These are phyloP conservation scores for Penicillium bovifimosum DNA, from an alignment of 495 filamentous ascomycete species.

Conservation along the genomic window DNA sequence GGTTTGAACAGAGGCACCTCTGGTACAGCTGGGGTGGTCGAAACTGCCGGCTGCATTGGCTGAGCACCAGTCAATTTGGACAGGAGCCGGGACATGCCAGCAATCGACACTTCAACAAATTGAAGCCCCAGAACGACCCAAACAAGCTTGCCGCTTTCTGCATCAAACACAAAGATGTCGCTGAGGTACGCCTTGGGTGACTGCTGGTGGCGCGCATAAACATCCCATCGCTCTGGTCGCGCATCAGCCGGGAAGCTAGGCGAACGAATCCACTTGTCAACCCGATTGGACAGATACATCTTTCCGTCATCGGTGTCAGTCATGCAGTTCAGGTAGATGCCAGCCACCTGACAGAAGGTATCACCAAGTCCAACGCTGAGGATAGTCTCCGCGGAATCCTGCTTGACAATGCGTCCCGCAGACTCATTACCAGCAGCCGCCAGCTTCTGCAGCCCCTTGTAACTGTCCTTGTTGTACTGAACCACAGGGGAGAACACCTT, in stretches of 20 bases:
- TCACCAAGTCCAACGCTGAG: constrained; percentile 32
- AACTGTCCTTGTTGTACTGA: constrained; percentile 37
- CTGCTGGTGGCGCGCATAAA: constrained; percentile 8
- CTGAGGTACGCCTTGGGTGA: constrained; percentile 8
- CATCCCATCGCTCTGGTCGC: constrained; percentile 3
- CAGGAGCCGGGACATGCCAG: background rate
- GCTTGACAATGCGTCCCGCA: constrained; percentile 41
- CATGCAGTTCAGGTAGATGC: constrained; percentile 50
- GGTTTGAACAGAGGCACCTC: background rate
- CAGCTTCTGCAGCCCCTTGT: constrained; percentile 29
- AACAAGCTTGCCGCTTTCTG: constrained; percentile 5
- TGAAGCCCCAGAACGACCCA: constrained; percentile 41
- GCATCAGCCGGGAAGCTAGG: constrained; percentile 24
- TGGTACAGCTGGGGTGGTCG: background rate
- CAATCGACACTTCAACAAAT: constrained; percentile 16
- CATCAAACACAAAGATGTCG: constrained; percentile 23
- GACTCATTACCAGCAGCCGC: constrained; percentile 38
- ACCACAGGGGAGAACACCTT: constrained; percentile 41
- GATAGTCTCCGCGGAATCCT: constrained; percentile 32
- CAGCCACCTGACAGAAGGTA: constrained; percentile 46
- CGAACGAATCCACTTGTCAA: constrained; percentile 44
- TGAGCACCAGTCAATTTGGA: background rate
- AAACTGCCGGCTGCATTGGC: background rate
- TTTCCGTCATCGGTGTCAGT: constrained; percentile 33
- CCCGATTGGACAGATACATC: constrained; percentile 44